These are phyloP conservation scores for Lunularia cruciata DNA, from an alignment of 225 moss, liverwort and hornwort genomes.

Conservation along the genomic window DNA sequence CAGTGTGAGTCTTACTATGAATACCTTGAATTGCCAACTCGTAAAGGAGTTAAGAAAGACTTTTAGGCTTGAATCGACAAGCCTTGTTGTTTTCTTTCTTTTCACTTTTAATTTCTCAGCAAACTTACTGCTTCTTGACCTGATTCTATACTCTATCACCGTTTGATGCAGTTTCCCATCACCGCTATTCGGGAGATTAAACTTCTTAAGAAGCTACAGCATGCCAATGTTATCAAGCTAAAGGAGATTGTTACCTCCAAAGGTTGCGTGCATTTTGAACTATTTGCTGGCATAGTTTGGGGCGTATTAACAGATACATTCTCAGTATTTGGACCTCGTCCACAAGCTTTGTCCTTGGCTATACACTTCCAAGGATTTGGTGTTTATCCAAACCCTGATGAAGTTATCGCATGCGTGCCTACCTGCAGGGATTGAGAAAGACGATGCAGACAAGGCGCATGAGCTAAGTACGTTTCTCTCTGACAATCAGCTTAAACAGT, in stretches of 20 bases:
- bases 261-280: conserved; percentile 36
- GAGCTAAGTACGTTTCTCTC: conserved; percentile 30
- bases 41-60: too few relatives aligned
- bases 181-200: conserved; percentile 94
- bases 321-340: background rate
- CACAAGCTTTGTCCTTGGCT: background rate
- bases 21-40: too few relatives aligned
- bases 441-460: conserved; percentile 38
- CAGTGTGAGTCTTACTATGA: too few relatives aligned
- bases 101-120: too few relatives aligned
- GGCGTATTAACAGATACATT: background rate
- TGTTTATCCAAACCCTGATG: background rate
- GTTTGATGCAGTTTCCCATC: conserved; percentile 73
- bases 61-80: too few relatives aligned
- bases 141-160: too few relatives aligned
- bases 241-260: conserved; percentile 96
- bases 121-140: too few relatives aligned
- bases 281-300: background rate
- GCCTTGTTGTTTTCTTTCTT: too few relatives aligned
- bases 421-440: conserved; percentile 38
- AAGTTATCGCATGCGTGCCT: background rate
- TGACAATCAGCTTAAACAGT: too few relatives aligned
- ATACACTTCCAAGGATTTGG: conserved; percentile 13
- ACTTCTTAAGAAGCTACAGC: conserved; percentile 88
- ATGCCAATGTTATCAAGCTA: conserved; percentile 86